Base-by-base conservation (phyloP, 2,329 filamentous ascomycete species). In the Orbilia brochopaga region DNA sequence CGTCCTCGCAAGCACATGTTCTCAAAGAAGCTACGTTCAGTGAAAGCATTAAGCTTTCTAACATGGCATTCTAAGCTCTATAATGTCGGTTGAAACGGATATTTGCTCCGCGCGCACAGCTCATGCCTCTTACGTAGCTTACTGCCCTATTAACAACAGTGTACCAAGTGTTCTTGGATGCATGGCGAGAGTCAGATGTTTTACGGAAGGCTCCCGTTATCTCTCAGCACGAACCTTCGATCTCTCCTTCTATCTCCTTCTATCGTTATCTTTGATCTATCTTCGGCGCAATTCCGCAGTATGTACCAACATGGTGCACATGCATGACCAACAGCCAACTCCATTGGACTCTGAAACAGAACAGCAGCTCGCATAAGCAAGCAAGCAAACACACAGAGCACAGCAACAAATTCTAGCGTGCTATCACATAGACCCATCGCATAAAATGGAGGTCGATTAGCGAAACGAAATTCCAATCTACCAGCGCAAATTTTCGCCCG, bases 271-370 rank as follows among this genome's bases (percentile, higher is more conserved):
- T 48, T 21, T 48, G 44, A 11, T 21, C 44, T 48, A 48, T 23
- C 11, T 6, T 11, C 5, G 44, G 44, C 44, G 44, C n/a, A 15
- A 21, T 48, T 21, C 44, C 8, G 17, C 44, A 48, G 15, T 6
- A 21, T 5, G 5, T 10, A 5, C 44, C 44, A 23, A 23, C 44
- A 21, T 48, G 44, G 17, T 48, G 44, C 44, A 17, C 44, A 48
- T 17, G 44, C 44, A 15, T 48, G 6, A 21, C 44, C 44, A 48
- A 48, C 44, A 48, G 19, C 44, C 44, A 48, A 48, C 44, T 48
- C 8, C 11, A 48, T 11, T 21, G 6, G 40, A 48, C 44, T 48
- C 44, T 48, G 44, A 48, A 48, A 48, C 44, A 48, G 19, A 5
- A 21, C 17, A 23, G 19, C 40, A 48, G 17, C 11, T 19, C 15